phyloP scores from a whole-genome alignment of 2,329 filamentous ascomycete genomes.

The Fusarium sp. region DNA sequence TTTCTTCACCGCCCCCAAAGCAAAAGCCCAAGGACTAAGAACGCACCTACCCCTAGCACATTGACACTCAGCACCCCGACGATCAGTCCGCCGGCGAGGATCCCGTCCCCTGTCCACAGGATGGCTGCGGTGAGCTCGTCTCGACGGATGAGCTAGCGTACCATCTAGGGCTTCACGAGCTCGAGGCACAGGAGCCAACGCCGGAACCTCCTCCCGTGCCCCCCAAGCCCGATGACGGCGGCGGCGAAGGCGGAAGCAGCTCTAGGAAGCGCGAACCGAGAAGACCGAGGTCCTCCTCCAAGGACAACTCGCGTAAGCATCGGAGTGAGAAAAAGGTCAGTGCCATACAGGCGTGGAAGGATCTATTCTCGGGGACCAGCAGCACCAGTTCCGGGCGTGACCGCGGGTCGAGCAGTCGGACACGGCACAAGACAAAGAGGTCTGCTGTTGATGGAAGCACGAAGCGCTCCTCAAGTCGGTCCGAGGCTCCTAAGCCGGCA shows the following conservation, averaged over 20 bases:
- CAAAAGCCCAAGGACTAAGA: slow-evolving; percentile 20
- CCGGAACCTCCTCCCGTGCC: slow-evolving; percentile 22
- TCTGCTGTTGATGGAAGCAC: slow-evolving; percentile 12
- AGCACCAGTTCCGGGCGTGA: slow-evolving; percentile 4
- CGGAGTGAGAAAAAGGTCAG: slow-evolving; percentile 27
- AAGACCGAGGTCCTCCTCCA: slow-evolving; percentile 10
- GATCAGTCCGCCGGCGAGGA: slow-evolving; percentile 22
- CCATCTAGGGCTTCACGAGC: slow-evolving; percentile 42
- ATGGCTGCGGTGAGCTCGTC: slow-evolving; percentile 65
- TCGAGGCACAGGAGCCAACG: slow-evolving; percentile 34
- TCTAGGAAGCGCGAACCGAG: neutral
- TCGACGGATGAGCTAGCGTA: slow-evolving; percentile 37
- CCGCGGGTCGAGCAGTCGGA: slow-evolving; percentile 30
- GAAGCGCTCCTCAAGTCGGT: slow-evolving; percentile 7
- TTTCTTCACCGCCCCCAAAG: slow-evolving; percentile 1
- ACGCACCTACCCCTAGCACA: slow-evolving; percentile 37
- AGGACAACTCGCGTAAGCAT: slow-evolving; percentile 21
- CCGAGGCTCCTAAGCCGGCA: neutral
- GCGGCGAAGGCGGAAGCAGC: neutral
- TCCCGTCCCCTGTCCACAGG: slow-evolving; percentile 39
- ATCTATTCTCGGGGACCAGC: slow-evolving; percentile 28
- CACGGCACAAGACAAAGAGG: slow-evolving; percentile 40
- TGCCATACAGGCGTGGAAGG: slow-evolving; percentile 39
- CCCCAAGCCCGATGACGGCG: slow-evolving; percentile 4
- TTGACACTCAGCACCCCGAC: slow-evolving; percentile 43